A percentile compares a stretch with the other conserved stretches of the same genome.
Conservation (phyloP, 441 rosid species). For the Flueggea neowawraea region DNA sequence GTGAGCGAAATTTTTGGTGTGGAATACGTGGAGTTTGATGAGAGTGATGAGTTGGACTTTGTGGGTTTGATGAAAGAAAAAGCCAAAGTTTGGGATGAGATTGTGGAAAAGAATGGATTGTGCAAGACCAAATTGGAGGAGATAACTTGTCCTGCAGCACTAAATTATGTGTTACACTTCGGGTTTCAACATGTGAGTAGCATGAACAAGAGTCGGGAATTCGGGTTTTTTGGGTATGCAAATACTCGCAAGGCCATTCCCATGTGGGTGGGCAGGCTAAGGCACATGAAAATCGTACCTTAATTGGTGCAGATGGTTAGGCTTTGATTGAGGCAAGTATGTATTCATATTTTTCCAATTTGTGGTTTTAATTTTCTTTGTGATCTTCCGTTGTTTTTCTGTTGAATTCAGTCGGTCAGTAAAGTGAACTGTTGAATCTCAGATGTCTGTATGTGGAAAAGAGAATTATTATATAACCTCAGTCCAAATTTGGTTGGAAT, state of each 20-base stretch:
- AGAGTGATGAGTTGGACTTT: conserved; percentile 14
- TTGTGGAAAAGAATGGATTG: conserved; percentile 29
- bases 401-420: too few relatives aligned
- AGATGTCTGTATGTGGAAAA: too few relatives aligned
- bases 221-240: conserved; percentile 22
- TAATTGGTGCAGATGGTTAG: not conserved
- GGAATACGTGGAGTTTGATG: conserved; percentile 25
- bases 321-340: too few relatives aligned
- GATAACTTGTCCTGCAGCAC: conserved; percentile 21
- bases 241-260: conserved; percentile 22
- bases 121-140: conserved; percentile 29
- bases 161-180: conserved; percentile 10
- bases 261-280: conserved; percentile 22
- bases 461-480: too few relatives aligned
- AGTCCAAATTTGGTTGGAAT: too few relatives aligned
- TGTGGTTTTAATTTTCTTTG: too few relatives aligned
- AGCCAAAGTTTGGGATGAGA: conserved; percentile 29
- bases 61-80: conserved; percentile 18
- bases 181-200: conserved; percentile 28
- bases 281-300: conserved; percentile 31
- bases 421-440: too few relatives aligned
- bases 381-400: too few relatives aligned
- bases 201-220: conserved; percentile 41
- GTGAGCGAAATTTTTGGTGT: conserved; percentile 14
- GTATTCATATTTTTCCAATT: too few relatives aligned